Percentiles rank a stretch among this genome's conserved stretches.
Conservation (phyloP, 768 basidiomycete species). For the Collybiopsis luxurians region DNA sequence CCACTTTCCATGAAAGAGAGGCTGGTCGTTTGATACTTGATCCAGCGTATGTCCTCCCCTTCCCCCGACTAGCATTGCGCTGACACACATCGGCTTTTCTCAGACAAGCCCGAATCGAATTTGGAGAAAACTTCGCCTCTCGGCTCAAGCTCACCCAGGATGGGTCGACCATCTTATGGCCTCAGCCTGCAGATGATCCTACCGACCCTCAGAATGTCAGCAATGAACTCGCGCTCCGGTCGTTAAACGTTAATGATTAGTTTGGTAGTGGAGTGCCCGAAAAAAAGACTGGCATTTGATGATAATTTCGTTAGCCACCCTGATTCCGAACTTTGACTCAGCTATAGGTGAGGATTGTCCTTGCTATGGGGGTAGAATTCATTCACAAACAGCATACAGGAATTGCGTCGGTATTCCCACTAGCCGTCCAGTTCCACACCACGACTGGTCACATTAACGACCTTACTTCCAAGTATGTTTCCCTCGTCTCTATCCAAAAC, state of each 20-base stretch:
- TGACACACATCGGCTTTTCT: not conserved
- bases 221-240: not conserved
- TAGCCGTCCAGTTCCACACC: constrained; percentile 54
- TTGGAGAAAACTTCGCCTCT: constrained; percentile 53
- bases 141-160: constrained; percentile 54
- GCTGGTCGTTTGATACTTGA: not conserved
- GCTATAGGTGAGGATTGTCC: constrained; percentile 46
- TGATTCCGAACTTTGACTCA: constrained; percentile 66
- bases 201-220: constrained; percentile 17
- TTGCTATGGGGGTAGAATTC: not conserved
- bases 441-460: constrained; percentile 58
- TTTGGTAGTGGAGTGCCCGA: constrained; percentile 41
- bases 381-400: too few relatives aligned
- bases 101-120: constrained; percentile 61
- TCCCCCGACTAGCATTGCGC: not conserved
- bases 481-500: not conserved
- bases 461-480: constrained; percentile 50
- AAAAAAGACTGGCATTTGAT: constrained; percentile 55
- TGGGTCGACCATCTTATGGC: constrained; percentile 65
- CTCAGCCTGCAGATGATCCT: constrained; percentile 52
- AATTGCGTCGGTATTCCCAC: constrained; percentile 59
- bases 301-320: constrained; percentile 59
- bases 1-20: not conserved
- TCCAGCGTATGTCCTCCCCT: constrained; percentile 1
- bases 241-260: not conserved